These are phyloP conservation scores for Torrubiellomyces zombiae DNA, from an alignment of 2,329 filamentous ascomycete genomes.

Conservation along the genomic window DNA sequence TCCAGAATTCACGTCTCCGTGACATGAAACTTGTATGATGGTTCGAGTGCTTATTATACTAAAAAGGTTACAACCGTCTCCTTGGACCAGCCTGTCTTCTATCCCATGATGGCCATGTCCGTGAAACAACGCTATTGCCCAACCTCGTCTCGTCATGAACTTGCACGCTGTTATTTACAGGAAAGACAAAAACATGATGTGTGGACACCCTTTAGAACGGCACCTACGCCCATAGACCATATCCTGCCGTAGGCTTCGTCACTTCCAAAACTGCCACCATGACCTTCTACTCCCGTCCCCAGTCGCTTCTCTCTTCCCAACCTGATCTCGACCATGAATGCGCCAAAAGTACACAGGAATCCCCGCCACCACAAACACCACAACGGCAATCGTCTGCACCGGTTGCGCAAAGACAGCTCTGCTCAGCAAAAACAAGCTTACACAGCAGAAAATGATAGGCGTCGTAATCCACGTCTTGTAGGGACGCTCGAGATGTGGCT, in stretches of 20 bases:
- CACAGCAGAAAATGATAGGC: conserved; percentile 95
- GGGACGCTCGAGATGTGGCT: conserved; percentile 74
- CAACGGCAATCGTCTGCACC: conserved; percentile 72
- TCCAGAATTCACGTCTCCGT: no score
- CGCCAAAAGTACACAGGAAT: conserved; percentile 83
- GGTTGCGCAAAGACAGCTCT: conserved; percentile 83
- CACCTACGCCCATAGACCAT: no score
- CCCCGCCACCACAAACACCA: conserved; percentile 69
- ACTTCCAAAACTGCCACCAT: conserved; percentile 47
- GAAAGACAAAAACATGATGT: no score
- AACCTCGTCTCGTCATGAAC: no score
- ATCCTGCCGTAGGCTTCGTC: conserved; percentile 2
- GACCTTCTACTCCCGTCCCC: conserved; percentile 16
- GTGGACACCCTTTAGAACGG: no score
- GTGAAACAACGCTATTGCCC: no score
- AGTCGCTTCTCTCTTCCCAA: conserved; percentile 26
- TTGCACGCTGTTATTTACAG: no score
- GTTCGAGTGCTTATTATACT: no score
- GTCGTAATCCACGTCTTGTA: conserved; percentile 96
- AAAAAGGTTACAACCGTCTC: no score
- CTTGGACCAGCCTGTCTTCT: no score
- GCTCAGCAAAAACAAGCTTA: conserved; percentile 80
- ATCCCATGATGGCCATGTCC: no score
- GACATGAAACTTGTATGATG: no score
- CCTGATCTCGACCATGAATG: conserved; percentile 47